A percentile compares a stretch with the other conserved stretches of the same genome.
These are phyloP conservation scores for Fusarium begoniae DNA, from an alignment of 2,329 filamentous ascomycete species.

Conservation along the genomic window DNA sequence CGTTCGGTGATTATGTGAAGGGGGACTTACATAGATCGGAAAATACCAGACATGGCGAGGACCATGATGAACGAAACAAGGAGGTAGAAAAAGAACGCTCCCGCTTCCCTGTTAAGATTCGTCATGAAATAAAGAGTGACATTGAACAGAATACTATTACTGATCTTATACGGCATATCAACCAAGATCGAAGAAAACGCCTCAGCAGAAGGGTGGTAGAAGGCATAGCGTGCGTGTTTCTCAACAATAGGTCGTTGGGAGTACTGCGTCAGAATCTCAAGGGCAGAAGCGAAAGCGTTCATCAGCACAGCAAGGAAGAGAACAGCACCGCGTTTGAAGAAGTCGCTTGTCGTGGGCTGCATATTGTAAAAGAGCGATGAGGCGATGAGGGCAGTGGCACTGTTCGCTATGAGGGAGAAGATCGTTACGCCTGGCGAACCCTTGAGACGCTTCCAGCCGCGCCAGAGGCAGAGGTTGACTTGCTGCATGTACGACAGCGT, in stretches of 20 bases:
- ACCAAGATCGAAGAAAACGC: constrained; percentile 50
- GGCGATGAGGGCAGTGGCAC: constrained; percentile 14
- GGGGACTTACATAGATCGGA: constrained; percentile 49
- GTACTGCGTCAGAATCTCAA: constrained; percentile 52
- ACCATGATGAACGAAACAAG: constrained; percentile 62
- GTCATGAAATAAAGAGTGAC: constrained; percentile 62
- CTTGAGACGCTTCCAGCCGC: constrained; percentile 52
- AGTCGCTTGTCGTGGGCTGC: constrained; percentile 18
- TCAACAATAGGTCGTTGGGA: constrained; percentile 51
- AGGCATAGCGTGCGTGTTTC: constrained; percentile 53
- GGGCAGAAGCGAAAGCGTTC: constrained; percentile 56
- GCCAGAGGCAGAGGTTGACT: constrained; percentile 53
- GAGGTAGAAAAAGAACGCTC: constrained; percentile 58
- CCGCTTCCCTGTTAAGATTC: constrained; percentile 54
- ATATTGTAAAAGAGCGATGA: constrained; percentile 35
- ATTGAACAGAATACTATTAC: constrained; percentile 53
- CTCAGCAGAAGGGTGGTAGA: constrained; percentile 51
- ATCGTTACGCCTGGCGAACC: constrained; percentile 39
- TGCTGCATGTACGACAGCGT: constrained; percentile 59
- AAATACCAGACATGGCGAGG: constrained; percentile 72
- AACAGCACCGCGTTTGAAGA: constrained; percentile 51
- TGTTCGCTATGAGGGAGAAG: constrained; percentile 22
- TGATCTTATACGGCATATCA: constrained; percentile 56
- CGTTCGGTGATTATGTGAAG: accelerated
- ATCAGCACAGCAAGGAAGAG: constrained; percentile 64